These are phyloP conservation scores for Aureobasidium uvarum DNA, from an alignment of 2,329 filamentous ascomycete genomes.

Conservation along the genomic window DNA sequence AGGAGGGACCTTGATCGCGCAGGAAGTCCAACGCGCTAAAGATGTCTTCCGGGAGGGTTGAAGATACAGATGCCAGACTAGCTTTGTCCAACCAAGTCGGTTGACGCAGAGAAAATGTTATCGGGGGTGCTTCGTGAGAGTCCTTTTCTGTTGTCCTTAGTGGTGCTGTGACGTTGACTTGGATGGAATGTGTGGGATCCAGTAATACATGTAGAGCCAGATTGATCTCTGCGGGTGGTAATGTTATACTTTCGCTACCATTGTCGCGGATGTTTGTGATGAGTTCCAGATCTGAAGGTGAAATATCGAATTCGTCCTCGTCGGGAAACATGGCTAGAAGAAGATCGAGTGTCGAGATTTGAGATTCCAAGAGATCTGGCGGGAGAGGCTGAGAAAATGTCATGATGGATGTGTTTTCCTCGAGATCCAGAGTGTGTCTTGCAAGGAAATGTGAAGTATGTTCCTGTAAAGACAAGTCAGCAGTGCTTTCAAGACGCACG, in stretches of 20 bases:
- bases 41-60: slow-evolving; percentile 41
- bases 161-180: slow-evolving; percentile 43
- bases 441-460: no score
- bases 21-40: slow-evolving; percentile 50
- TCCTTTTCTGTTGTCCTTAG: slow-evolving; percentile 30
- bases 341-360: slow-evolving; percentile 21
- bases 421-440: no score
- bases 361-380: slow-evolving; percentile 10
- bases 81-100: slow-evolving; percentile 55
- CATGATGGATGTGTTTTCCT: neutral
- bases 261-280: slow-evolving; percentile 1
- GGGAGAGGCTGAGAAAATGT: neutral
- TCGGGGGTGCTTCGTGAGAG: slow-evolving; percentile 43
- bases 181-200: slow-evolving; percentile 29
- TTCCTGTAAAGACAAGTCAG: no score
- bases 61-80: slow-evolving; percentile 38
- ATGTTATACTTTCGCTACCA: neutral
- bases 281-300: neutral
- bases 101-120: slow-evolving; percentile 49
- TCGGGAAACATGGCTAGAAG: slow-evolving; percentile 25
- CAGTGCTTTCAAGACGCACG: no score
- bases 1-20: slow-evolving; percentile 40
- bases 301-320: neutral
- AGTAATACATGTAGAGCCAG: neutral
- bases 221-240: slow-evolving; percentile 3